These are phyloP conservation scores for Ceratocystiopsis sp. DNA, from an alignment of 2,329 filamentous ascomycete genomes.

Conservation along the genomic window DNA sequence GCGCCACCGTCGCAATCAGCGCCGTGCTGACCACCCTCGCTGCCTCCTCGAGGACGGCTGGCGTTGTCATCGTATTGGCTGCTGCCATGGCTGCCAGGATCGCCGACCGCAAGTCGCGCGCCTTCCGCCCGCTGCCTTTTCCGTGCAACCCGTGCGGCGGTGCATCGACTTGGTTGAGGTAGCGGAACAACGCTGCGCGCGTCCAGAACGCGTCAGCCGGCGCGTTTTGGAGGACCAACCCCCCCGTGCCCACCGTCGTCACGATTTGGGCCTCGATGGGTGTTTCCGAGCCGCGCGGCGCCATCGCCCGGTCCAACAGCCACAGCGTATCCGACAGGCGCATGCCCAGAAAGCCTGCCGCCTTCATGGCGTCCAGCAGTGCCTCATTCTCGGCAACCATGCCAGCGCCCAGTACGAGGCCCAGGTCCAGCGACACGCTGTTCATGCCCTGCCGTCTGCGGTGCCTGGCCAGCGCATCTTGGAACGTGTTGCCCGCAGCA, in stretches of 20 bases:
- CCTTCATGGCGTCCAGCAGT: slow-evolving; percentile 29
- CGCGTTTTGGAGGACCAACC: slow-evolving; percentile 32
- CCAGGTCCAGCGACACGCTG: slow-evolving; percentile 31
- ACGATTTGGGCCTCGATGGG: slow-evolving; percentile 23
- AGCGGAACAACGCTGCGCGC: slow-evolving; percentile 28
- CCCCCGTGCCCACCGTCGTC: slow-evolving; percentile 37
- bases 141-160: slow-evolving; percentile 11
- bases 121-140: neutral
- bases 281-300: slow-evolving; percentile 14
- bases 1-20: slow-evolving; percentile 8
- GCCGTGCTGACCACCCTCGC: neutral
- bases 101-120: neutral
- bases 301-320: slow-evolving; percentile 29
- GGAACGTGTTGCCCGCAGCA: slow-evolving; percentile 34
- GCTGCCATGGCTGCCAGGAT: neutral
- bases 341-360: slow-evolving; percentile 36
- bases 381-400: slow-evolving; percentile 34
- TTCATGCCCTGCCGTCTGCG: slow-evolving; percentile 14
- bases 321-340: slow-evolving; percentile 31
- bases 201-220: slow-evolving; percentile 38
- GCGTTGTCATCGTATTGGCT: neutral
- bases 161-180: slow-evolving; percentile 31
- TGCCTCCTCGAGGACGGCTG: slow-evolving; percentile 1
- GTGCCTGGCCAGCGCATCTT: slow-evolving; percentile 28
- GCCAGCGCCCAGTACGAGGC: slow-evolving; percentile 33